Base-by-base conservation (phyloP, 306 rosid genomes). In the Rosa multiflora region DNA sequence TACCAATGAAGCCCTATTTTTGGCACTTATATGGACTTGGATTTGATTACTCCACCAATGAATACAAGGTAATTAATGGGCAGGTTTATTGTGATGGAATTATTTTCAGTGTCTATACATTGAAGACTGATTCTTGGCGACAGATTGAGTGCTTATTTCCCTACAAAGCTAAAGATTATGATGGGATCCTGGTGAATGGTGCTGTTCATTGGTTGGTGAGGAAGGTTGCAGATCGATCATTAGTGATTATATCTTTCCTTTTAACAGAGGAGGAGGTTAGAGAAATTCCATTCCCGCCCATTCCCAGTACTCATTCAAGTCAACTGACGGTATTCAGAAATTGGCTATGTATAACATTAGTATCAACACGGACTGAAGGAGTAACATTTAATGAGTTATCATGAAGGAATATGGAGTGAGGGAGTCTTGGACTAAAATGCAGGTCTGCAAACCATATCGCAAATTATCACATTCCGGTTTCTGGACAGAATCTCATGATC, bases 81-180 rank as follows among this genome's bases (percentile, higher is more conserved):
- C 29, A 12, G 39, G 1, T 10, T 5, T 42, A 48, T 0, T 8
- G 32, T 52, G 46, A n/a, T 11, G n/a, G 37, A 59, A 23, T 72
- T 35, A 13, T 32, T 35, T 52, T 52, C 52, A 29, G 76, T 52
- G 64, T 52, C 48, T 73, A 73, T 20, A 51, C 76, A 20, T 73
- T 52, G 40, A 8, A 73, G 52, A 52, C 66, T 48, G 43, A 29
- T 47, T 47, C 75, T 12, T 71, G 75, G 76, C 47, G 63, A 10
- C 15, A 32, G 62, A 32, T 72, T 32, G 26, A 71, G 6, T 13
- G 5, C 52, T 2, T 18, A 3, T 7, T 12, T 23, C 42, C 10
- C 49, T 35, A 5, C 61, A 8, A 8, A n/a, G 11, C 1, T 59
- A 1, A 2, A 1, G 5, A 1, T 59, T 23, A 4, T 59, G 15